Conservation (phyloP, 2,329 filamentous ascomycete genomes). For the Pezizomycotina sp. region DNA sequence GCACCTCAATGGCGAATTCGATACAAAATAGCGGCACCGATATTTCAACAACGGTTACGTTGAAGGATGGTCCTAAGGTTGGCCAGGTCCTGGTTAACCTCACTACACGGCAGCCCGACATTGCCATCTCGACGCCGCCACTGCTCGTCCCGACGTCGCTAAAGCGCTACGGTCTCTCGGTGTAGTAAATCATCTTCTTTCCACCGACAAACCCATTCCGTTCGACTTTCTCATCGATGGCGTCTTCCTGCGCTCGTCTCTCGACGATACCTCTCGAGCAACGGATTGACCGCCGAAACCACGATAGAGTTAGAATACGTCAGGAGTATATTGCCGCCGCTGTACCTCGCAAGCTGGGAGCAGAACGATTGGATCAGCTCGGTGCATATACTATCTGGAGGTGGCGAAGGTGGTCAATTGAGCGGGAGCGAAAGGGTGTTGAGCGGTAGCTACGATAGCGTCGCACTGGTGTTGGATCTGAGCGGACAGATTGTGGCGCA, state of each 20-base stretch:
- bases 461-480: slow-evolving; percentile 76
- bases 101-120: slow-evolving; percentile 44
- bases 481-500: slow-evolving; percentile 68
- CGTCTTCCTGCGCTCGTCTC: slow-evolving; percentile 69
- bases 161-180: slow-evolving; percentile 54
- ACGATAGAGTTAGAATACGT: slow-evolving; percentile 85
- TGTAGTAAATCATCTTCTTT: slow-evolving; percentile 57
- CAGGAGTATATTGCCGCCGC: slow-evolving; percentile 71
- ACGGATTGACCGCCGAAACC: slow-evolving; percentile 77
- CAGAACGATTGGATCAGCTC: slow-evolving; percentile 94
- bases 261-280: slow-evolving; percentile 79
- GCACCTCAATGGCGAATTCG: slow-evolving; percentile 8
- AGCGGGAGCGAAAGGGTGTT: slow-evolving; percentile 51
- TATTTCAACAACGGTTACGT: too few species aligned
- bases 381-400: slow-evolving; percentile 50
- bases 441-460: slow-evolving; percentile 86
- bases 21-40: slow-evolving; percentile 9
- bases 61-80: too few species aligned
- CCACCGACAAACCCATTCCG: slow-evolving; percentile 48
- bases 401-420: slow-evolving; percentile 37
- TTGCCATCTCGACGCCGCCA: slow-evolving; percentile 39
- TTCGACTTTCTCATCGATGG: slow-evolving; percentile 95
- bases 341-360: slow-evolving; percentile 80
- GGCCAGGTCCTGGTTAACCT: slow-evolving; percentile 52
- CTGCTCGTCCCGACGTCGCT: slow-evolving; percentile 32